phyloP scores from a whole-genome alignment of 108 stramenopile genomes.

The Chaetoceros muelleri region DNA sequence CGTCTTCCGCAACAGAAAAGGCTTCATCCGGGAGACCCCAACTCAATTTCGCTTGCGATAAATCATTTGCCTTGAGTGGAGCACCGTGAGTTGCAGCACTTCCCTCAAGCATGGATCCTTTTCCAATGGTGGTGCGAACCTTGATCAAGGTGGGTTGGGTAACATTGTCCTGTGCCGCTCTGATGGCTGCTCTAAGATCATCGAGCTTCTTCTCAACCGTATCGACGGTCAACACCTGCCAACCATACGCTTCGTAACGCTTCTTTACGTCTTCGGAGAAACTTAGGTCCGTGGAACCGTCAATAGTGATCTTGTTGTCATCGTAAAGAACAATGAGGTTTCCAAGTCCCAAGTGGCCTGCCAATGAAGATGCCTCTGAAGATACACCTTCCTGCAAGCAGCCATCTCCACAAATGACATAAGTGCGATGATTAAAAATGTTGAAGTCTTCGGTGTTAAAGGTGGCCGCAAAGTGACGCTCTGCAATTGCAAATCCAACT shows the following conservation, averaged over 20 bases:
- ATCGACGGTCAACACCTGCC: conserved; percentile 86
- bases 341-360: conserved; percentile 93
- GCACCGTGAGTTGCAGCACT: conserved; percentile 79
- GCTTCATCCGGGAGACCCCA: conserved; percentile 54
- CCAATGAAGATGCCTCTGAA: conserved; percentile 84
- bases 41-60: conserved; percentile 40
- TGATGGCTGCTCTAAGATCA: conserved; percentile 74
- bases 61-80: conserved; percentile 83
- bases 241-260: conserved; percentile 96
- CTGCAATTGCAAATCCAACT: conserved; percentile 94
- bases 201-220: conserved; percentile 72
- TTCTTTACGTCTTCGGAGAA: conserved; percentile 93
- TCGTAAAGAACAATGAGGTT: conserved; percentile 96
- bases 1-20: conserved; percentile 54
- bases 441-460: conserved; percentile 72
- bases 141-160: conserved; percentile 91
- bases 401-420: conserved; percentile 96
- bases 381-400: conserved; percentile 96
- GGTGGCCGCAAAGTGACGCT: conserved; percentile 82
- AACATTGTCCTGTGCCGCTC: conserved; percentile 65
- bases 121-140: conserved; percentile 87
- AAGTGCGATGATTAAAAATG: conserved; percentile 89
- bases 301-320: conserved; percentile 98
- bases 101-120: conserved; percentile 82
- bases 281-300: conserved; percentile 81